These are phyloP conservation scores for Talaromyces sp. DNA, from an alignment of 2,329 filamentous ascomycete genomes.

Conservation along the genomic window DNA sequence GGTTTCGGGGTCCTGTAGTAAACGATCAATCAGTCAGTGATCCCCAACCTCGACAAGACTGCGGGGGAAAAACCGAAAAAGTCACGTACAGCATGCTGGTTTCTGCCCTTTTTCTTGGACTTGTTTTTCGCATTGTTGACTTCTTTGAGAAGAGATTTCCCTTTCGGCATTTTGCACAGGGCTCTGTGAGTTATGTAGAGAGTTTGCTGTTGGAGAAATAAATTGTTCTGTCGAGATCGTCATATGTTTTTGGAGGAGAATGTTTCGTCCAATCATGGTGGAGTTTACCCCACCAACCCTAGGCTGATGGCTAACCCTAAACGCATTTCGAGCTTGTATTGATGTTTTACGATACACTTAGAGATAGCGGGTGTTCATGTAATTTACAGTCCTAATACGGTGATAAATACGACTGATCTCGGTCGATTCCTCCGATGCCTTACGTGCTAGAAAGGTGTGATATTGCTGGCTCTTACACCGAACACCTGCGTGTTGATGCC, in stretches of 20 bases:
- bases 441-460: no score
- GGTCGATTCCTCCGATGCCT: no score
- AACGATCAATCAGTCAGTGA: background rate
- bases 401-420: no score
- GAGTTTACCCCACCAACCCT: background rate
- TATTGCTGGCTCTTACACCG: no score
- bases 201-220: background rate
- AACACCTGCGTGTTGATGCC: no score
- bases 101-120: conserved; percentile 18
- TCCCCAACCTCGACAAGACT: background rate
- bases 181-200: background rate
- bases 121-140: conserved; percentile 44
- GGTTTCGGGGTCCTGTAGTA: conserved; percentile 52
- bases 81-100: conserved; percentile 35
- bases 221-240: background rate
- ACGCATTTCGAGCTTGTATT: no score
- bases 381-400: no score
- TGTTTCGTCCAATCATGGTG: background rate
- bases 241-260: background rate
- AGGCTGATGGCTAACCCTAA: no score
- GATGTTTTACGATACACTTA: no score
- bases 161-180: conserved; percentile 35
- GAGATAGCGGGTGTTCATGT: no score
- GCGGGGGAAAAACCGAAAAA: background rate
- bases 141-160: conserved; percentile 40